Percentiles rank a stretch among this genome's conserved stretches.
phyloP scores from a whole-genome alignment of 345 rosid genomes.

The Excoecaria agallocha region DNA sequence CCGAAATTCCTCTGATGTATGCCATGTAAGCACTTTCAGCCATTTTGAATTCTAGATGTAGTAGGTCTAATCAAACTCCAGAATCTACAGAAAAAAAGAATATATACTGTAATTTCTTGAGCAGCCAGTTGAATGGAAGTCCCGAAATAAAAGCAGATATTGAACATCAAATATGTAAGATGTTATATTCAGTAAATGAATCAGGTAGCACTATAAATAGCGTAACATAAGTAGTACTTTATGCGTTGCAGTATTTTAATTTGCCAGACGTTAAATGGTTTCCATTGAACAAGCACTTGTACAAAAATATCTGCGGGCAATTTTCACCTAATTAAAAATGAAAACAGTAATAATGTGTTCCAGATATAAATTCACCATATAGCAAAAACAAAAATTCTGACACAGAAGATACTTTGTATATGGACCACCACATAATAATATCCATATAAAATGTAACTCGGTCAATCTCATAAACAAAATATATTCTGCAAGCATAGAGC shows the following conservation, averaged over 20 bases:
- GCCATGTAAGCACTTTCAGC: constrained; percentile 8
- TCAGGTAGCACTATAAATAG: background rate
- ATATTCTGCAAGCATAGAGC: background rate
- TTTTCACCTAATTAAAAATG: no score
- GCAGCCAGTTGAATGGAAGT: background rate
- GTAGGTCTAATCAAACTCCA: constrained; percentile 28
- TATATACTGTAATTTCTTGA: background rate
- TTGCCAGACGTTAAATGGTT: no score
- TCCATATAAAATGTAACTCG: background rate
- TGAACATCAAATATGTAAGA: background rate
- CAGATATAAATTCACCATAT: background rate
- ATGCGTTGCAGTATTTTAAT: no score
- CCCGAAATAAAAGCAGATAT: constrained; percentile 5
- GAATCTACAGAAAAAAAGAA: constrained; percentile 29
- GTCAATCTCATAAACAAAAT: background rate
- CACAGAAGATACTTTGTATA: background rate
- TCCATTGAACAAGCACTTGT: no score
- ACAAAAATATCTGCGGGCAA: no score
- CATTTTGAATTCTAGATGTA: constrained; percentile 12
- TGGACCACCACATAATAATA: background rate
- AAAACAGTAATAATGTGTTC: background rate
- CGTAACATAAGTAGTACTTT: background rate
- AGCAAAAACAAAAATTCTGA: background rate
- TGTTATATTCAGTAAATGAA: background rate
- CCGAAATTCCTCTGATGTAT: constrained; percentile 11